Evolutionary conservation across 176 grass and related monocot species (phyloP), one percentile per base, ranked within the genome.

Genomic region (Cenchrus fungigraminus): DNA sequence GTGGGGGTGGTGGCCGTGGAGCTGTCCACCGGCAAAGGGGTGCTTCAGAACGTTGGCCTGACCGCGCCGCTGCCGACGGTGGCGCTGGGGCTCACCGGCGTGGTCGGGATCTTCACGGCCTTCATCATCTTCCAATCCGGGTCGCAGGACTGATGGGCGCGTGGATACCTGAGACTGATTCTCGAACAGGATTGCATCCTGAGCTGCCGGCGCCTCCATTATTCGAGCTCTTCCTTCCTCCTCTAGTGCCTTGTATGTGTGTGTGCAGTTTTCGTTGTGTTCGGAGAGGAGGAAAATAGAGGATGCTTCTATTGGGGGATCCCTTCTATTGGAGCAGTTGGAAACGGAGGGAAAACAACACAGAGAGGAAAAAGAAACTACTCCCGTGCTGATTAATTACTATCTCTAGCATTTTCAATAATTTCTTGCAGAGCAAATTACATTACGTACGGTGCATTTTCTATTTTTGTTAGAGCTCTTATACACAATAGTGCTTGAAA

Each of bases 121-220:
- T 92, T 95, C 43, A 45, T 92, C 77, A 91, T 95, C 79, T 95
- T 95, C 87, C 93, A 95, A 63, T 92, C 93, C 9, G 88, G 65
- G 12, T 71, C 93, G 66, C 65, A 12, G 10, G 90, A 95, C 44
- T 95, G 85, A 95, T 22, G 31, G 78, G 47, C 8, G 15, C 16
- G 71, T 12, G 28, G 60, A 60, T 19, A 60, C 6, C 57, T 61
- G 20, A 25, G 20, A 32, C 61, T 40, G 2, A 6, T 28, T 31
- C 25, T 11, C 61, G 9, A 64, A 1, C 61, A 64, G 60, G 20
- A 63, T 63, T 12, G 25, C 37, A 40, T 40, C 61, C 25, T 5
- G 61, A 64, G 10, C 61, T 4, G 22, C 22, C n/a, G 3, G 4
- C 25, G 22, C 61, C 22, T 64, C 22, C 9, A 5, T 1, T 19